Evolutionary conservation across 306 rosid species (phyloP), one percentile per base, ranked within the genome.

Genomic region (Biancaea sappan): DNA sequence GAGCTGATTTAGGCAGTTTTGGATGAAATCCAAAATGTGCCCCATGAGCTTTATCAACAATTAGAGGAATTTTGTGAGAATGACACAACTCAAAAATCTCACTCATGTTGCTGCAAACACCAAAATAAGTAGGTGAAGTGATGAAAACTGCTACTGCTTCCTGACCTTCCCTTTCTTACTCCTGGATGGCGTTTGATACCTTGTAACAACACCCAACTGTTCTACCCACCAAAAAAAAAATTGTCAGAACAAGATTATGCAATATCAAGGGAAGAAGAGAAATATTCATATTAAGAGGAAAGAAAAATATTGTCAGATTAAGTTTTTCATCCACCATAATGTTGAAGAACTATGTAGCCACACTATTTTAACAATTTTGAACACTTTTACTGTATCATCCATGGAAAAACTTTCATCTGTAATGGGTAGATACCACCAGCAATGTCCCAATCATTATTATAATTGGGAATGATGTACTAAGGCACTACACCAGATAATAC

Each of bases 1-100:
- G 89, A 29, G 96, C 96, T 4, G 97, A 89, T 48, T 71, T 74
- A 35, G 97, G 97, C 44, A 89, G 75, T 52, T 84, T 76, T 29
- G 96, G 77, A 73, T 92, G 97, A 72, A 93, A 86, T 56, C 97
- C 98, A 4, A 91, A 81, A 78, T 93, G 97, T 71, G 97, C 94
- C 18, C 97, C 98, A 22, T 93, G 98, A 74, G 98, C 98, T 86
- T 91, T 97, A 79, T 93, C 98, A 31, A 93, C 96, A 9, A 91
- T 86, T 61, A 93, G 74, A 73, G 97, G 97, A 81, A 93, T 86
- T 58, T 84, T 87, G 53, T 37, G 83, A 72, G 88, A 85, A 80
- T 89, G 97, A 77, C 98, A 93, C 28, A 93, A 57, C 60, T 64
- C 80, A 24, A 90, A 87, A 73, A 93, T 93, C 81, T 85, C 75